phyloP scores from a whole-genome alignment of 148 eudicot genomes.

The Rhododendron kiyosumense region DNA sequence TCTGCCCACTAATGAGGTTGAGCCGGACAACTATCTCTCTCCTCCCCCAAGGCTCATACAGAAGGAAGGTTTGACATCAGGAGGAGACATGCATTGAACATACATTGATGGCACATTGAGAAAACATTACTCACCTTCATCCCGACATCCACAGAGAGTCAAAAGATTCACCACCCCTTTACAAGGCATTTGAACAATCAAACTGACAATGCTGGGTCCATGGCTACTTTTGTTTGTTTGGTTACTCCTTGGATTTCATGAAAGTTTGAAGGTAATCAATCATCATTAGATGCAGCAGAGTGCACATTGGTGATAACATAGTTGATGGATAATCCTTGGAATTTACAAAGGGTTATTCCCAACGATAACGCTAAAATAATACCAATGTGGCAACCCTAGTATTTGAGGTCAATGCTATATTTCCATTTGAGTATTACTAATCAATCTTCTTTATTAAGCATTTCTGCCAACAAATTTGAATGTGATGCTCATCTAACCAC shows the following conservation, averaged over 20 bases:
- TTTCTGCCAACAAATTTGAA: neutral
- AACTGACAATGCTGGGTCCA: neutral
- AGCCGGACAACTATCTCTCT: neutral
- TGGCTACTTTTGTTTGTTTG: neutral
- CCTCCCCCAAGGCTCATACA: neutral
- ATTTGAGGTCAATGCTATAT: neutral
- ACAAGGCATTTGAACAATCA: neutral
- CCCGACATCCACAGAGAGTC: neutral
- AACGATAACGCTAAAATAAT: neutral
- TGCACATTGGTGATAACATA: neutral
- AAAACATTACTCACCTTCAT: neutral
- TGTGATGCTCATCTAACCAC: slow-evolving; percentile 4
- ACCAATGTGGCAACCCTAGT: neutral
- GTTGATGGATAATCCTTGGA: neutral
- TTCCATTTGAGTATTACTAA: neutral
- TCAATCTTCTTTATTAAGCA: neutral
- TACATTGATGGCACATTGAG: neutral
- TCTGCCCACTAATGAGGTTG: neutral
- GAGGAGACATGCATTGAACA: neutral
- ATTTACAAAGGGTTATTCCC: neutral
- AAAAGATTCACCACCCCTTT: neutral
- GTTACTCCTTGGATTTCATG: neutral
- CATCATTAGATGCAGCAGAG: neutral
- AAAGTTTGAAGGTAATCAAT: neutral
- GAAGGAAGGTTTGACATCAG: neutral